A percentile compares a stretch with the other conserved stretches of the same genome.
These are phyloP conservation scores for Fragaria iinumae DNA, from an alignment of 306 rosid genomes.

Conservation along the genomic window DNA sequence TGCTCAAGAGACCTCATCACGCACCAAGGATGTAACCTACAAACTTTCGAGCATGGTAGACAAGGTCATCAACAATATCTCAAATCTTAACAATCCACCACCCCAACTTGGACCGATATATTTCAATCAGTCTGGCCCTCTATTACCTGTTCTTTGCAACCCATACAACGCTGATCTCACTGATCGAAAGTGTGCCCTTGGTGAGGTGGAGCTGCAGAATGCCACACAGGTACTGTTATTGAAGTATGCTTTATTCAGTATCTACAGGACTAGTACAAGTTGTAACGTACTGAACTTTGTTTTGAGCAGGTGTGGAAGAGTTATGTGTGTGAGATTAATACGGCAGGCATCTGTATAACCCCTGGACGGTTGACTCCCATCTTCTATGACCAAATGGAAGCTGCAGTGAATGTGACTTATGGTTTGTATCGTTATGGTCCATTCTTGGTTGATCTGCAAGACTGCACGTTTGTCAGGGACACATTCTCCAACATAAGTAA, in stretches of 20 bases:
- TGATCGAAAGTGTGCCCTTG: constrained; percentile 35
- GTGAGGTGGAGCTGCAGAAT: constrained; percentile 51
- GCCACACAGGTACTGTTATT: constrained; percentile 48
- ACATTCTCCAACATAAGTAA: constrained; percentile 46
- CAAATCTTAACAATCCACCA: constrained; percentile 38
- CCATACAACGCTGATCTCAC: constrained; percentile 51
- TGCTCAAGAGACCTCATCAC: constrained; percentile 13
- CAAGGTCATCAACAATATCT: constrained; percentile 26
- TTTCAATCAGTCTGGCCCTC: constrained; percentile 77
- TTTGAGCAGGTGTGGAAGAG: constrained; percentile 66
- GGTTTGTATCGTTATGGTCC: constrained; percentile 67
- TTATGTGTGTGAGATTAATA: constrained; percentile 53
- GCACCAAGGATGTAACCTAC: constrained; percentile 15
- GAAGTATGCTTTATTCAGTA: neutral
- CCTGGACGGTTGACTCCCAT: constrained; percentile 61
- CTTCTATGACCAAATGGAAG: constrained; percentile 43
- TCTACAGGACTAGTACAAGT: neutral
- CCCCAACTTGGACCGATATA: constrained; percentile 39
- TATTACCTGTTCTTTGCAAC: constrained; percentile 64
- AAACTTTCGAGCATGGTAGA: constrained; percentile 38
- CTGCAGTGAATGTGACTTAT: constrained; percentile 54
- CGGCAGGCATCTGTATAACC: constrained; percentile 37
- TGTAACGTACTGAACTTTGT: constrained; percentile 10
- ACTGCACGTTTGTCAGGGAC: constrained; percentile 60
- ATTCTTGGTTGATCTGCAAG: constrained; percentile 53